These are phyloP conservation scores for Melastoma candidum DNA, from an alignment of 441 rosid species.

Conservation along the genomic window DNA sequence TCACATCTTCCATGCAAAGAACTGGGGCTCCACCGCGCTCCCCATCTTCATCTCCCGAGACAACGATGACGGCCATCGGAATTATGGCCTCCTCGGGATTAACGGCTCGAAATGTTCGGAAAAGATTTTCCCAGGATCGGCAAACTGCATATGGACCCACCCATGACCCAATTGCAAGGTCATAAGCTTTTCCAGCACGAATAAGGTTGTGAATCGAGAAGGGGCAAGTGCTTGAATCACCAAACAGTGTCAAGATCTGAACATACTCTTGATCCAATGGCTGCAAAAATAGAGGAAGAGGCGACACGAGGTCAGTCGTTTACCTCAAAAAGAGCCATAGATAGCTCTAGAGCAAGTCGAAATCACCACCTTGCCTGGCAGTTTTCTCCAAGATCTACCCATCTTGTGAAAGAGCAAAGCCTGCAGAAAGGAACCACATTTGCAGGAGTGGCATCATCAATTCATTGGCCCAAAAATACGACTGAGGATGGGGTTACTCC, in stretches of 20 bases:
- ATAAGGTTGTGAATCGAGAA: slow-evolving; percentile 90
- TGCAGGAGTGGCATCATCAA: neutral
- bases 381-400: slow-evolving; percentile 82
- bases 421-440: slow-evolving; percentile 25
- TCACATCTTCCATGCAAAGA: slow-evolving; percentile 70
- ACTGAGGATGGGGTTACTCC: neutral
- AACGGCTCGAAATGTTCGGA: slow-evolving; percentile 34
- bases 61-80: slow-evolving; percentile 80
- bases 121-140: slow-evolving; percentile 75
- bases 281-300: slow-evolving; percentile 32
- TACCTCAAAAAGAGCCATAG: neutral
- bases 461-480: neutral
- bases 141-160: slow-evolving; percentile 93
- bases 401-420: slow-evolving; percentile 72
- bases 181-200: slow-evolving; percentile 60
- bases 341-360: neutral
- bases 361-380: slow-evolving; percentile 34
- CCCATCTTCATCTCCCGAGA: slow-evolving; percentile 92
- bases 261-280: slow-evolving; percentile 50
- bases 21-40: slow-evolving; percentile 96
- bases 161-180: slow-evolving; percentile 98
- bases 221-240: slow-evolving; percentile 58
- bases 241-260: slow-evolving; percentile 66
- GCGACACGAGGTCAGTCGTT: slow-evolving; percentile 13
- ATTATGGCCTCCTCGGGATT: slow-evolving; percentile 26